Evolutionary conservation across 2,329 filamentous ascomycete genomes (phyloP), one percentile per base, ranked within the genome.

Genomic region (Scedosporium apiospermum): DNA sequence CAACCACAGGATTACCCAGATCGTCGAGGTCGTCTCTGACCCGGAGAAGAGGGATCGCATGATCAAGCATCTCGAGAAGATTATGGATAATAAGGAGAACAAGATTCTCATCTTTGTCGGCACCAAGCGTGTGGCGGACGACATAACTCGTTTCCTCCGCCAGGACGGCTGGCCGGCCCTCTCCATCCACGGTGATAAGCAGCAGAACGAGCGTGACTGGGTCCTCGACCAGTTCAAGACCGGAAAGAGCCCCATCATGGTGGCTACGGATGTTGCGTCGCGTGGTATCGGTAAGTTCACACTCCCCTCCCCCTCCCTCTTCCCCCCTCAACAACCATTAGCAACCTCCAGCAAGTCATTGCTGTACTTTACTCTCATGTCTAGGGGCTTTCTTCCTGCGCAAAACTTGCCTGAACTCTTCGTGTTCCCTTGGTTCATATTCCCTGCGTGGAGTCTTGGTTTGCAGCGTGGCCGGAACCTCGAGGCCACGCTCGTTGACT

Each of bases 211-310:
- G 82, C 93, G 95, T 82, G 95, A 98, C 78, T 98, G 95, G 92
- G 95, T 98, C 72, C 84, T 99, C 75, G 96, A 98, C 78, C 93
- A 98, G 78, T 99, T 99, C 87, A 99, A 98, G 88, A 91, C 90
- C 68, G 93, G 92, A 80, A 97, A 98, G 84, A 96, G 92, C 81
- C 95, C 95, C 75, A 96, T 99, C 87, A 96, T 99, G 93, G 95
- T 99, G 81, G 95, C 95, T 80, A 99, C 95, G 69, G 95, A 98
- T 75, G 95, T 99, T 80, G 95, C 95, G 80, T 98, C 95, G 75
- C 95, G 95, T 93, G 95, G 95, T 91, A 97, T 99, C 81, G 95
- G 95, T 97, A 96, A 96, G 92, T 93, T 89, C 86, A 81, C 83
- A 64, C 26, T 73, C 70, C 72, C 7, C 26, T 72, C 72, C 71